Conservation (phyloP, 768 basidiomycete species). For the Serpula lacrymans region DNA sequence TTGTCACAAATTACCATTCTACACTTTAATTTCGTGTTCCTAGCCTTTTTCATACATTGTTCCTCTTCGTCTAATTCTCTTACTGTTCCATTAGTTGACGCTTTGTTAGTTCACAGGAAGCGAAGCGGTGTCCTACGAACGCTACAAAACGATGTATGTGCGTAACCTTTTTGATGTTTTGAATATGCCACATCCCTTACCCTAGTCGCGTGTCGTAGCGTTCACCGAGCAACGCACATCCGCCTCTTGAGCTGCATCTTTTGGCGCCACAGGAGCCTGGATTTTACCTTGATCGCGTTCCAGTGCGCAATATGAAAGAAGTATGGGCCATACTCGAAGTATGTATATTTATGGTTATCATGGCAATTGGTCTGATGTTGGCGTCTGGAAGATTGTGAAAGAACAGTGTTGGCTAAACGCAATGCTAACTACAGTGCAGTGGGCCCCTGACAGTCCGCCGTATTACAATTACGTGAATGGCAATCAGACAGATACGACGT, state of each 20-base stretch:
- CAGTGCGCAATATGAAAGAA: constrained; percentile 68
- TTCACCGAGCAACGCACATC: constrained; percentile 65
- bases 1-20: too few relatives aligned
- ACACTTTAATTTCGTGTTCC: not conserved
- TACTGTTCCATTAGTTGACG: too few relatives aligned
- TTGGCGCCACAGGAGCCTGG: constrained; percentile 73
- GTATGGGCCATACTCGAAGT: constrained; percentile 78
- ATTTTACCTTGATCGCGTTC: constrained; percentile 66
- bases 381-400: constrained; percentile 53
- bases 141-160: constrained; percentile 69
- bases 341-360: constrained; percentile 10
- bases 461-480: constrained; percentile 3
- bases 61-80: too few relatives aligned
- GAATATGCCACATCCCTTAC: too few relatives aligned
- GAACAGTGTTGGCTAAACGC: constrained; percentile 88
- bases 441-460: constrained; percentile 47
- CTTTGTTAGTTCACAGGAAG: too few relatives aligned
- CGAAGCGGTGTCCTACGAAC: too few relatives aligned
- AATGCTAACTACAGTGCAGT: constrained; percentile 54
- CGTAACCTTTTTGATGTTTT: constrained; percentile 19
- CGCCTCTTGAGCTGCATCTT: constrained; percentile 65
- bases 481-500: not conserved
- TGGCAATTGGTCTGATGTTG: constrained; percentile 2
- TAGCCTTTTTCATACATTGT: too few relatives aligned
- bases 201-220: constrained; percentile 35